A percentile compares a stretch with the other conserved stretches of the same genome.
phyloP scores from a whole-genome alignment of 2,329 filamentous ascomycete species.

The Fusarium bulbicola region DNA sequence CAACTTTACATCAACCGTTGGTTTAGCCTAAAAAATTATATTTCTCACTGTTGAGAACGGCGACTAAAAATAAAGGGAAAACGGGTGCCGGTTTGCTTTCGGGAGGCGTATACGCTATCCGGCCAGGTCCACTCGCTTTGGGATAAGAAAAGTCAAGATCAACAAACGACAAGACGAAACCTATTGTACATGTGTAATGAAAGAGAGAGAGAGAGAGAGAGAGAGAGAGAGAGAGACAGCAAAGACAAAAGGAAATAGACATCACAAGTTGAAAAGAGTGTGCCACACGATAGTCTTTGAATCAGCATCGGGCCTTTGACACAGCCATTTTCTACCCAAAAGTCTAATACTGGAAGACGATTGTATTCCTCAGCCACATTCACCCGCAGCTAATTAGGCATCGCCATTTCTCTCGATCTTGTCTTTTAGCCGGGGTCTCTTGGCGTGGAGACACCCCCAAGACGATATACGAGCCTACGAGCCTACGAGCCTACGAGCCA shows the following conservation, averaged over 20 bases:
- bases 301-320: constrained; percentile 19
- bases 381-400: constrained; percentile 4
- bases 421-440: constrained; percentile 11
- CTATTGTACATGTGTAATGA: not conserved
- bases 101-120: constrained; percentile 29
- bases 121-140: constrained; percentile 1
- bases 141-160: not conserved
- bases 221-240: not conserved
- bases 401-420: constrained; percentile 2
- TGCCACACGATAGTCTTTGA: constrained; percentile 4
- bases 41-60: constrained; percentile 8
- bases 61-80: constrained; percentile 1
- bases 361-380: constrained; percentile 6
- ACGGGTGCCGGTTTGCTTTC: constrained; percentile 28
- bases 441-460: constrained; percentile 16
- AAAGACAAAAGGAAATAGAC: not conserved
- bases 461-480: constrained; percentile 21
- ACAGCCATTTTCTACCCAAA: constrained; percentile 9
- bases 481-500: constrained; percentile 15
- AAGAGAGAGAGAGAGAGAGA: not conserved
- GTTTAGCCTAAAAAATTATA: not conserved
- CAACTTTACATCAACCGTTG: not conserved
- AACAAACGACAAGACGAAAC: not conserved
- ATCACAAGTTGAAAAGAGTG: not conserved
- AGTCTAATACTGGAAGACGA: not conserved